Conservation (phyloP, 2,329 filamentous ascomycete species). For the Hypoxylon rubiginosum region DNA sequence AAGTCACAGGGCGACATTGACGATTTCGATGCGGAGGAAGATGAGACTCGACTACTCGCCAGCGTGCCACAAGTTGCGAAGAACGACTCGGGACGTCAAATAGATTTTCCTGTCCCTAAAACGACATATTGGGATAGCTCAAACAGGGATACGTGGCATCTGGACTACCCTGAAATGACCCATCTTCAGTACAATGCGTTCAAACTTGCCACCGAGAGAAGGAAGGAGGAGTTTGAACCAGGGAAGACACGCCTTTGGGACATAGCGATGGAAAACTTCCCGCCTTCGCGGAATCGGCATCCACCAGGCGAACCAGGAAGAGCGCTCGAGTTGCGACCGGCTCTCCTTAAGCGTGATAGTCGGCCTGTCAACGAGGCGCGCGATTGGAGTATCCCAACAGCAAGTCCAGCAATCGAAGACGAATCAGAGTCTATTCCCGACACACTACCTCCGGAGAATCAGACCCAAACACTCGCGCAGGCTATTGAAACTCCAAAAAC, state of each 20-base stretch:
- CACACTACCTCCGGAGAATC: slow-evolving; percentile 55
- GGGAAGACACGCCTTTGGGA: slow-evolving; percentile 67
- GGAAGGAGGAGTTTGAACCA: slow-evolving; percentile 67
- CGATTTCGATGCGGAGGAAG: slow-evolving; percentile 53
- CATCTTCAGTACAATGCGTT: slow-evolving; percentile 70
- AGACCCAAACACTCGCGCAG: slow-evolving; percentile 55
- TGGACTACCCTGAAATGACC: slow-evolving; percentile 74
- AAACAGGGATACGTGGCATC: slow-evolving; percentile 69
- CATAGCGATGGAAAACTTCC: slow-evolving; percentile 71
- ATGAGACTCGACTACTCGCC: slow-evolving; percentile 63
- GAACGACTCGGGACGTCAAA: slow-evolving; percentile 66
- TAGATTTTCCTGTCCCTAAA: slow-evolving; percentile 70
- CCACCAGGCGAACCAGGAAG: slow-evolving; percentile 43
- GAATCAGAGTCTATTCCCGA: slow-evolving; percentile 53
- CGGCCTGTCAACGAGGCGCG: slow-evolving; percentile 45
- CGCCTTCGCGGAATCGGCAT: slow-evolving; percentile 55
- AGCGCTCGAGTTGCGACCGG: slow-evolving; percentile 36
- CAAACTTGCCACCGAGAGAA: slow-evolving; percentile 62
- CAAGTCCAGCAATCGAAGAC: slow-evolving; percentile 44
- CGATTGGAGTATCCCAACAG: slow-evolving; percentile 47
- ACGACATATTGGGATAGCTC: slow-evolving; percentile 69
- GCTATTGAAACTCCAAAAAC: slow-evolving; percentile 53
- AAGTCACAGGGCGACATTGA: slow-evolving; percentile 64
- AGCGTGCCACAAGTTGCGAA: slow-evolving; percentile 64
- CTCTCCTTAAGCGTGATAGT: slow-evolving; percentile 44